Evolutionary conservation across 2,329 filamentous ascomycete genomes (phyloP), one percentile per base, ranked within the genome.

Genomic region (Pleomassaria siparia): DNA sequence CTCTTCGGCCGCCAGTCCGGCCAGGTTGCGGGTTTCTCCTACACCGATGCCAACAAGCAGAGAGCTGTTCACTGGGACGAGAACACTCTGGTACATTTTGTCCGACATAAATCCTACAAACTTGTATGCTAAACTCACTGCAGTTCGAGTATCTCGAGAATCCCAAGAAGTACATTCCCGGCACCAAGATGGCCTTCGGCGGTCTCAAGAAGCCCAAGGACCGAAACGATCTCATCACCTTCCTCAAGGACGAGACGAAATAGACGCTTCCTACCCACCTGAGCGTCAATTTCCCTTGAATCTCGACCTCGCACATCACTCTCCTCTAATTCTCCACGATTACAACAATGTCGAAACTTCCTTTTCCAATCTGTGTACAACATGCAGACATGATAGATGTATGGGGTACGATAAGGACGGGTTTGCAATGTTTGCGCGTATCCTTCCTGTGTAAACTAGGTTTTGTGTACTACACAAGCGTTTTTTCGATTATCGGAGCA

Each of bases 181-280:
- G 94, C 66, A 99, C 94, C 81, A 99, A 97, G 90, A 99, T 99
- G 94, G 94, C 94, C 69, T 99, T 97, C 74, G 94, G 94, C 80
- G 94, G 94, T 76, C 85, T 99, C 73, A 99, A 99, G 91, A 99
- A 99, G 89, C 84, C 85, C 73, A 97, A 97, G 89, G 94, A 97
- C 82, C 85, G 94, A 76, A 96, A 97, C 76, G 92, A 99, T 78
- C 83, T 99, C 70, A 96, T 99, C 85, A 91, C 90, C 70, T 88
- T 76, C 83, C 81, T 90, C 72, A 80, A 82, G 75, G 79, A 88
- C 57, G 74, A 83, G 66, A 89, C 85, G 68, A 78, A 79, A 77
- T 90, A 89, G 78, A 80, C 67, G 70, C 60, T 54, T 46, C 53
- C 56, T 72, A 30, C 32, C 46, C 51, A 51, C 40, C 21, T 47